phyloP scores from a whole-genome alignment of 495 filamentous ascomycete species.

The Acidiella bohemica region DNA sequence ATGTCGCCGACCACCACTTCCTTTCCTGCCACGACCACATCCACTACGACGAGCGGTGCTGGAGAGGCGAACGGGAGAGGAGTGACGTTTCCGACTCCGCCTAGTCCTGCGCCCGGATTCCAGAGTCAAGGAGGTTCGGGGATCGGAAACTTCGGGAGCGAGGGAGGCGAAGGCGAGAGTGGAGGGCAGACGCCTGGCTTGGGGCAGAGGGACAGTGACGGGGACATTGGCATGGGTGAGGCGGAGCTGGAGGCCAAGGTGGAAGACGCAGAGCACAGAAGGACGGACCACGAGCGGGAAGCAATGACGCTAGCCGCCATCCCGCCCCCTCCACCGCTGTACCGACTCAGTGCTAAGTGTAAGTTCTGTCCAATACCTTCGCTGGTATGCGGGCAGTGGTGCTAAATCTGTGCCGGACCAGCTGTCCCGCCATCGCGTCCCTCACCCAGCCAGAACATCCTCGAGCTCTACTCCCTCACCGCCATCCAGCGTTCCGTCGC shows the following conservation, averaged over 20 bases:
- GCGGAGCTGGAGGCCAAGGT: slow-evolving; percentile 2
- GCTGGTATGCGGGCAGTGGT: no score
- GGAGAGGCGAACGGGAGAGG: slow-evolving; percentile 6
- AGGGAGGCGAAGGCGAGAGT: slow-evolving; percentile 4
- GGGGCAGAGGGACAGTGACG: slow-evolving; percentile 25
- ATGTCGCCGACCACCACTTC: no score
- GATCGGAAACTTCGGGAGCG: slow-evolving; percentile 8
- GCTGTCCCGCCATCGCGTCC: slow-evolving; percentile 34
- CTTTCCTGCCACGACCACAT: no score
- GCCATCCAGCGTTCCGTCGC: slow-evolving; percentile 50
- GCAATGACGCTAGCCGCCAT: not conserved
- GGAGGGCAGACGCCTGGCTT: slow-evolving; percentile 4
- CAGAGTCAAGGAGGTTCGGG: slow-evolving; percentile 6
- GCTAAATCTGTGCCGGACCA: no score
- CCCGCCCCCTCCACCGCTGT: slow-evolving; percentile 22
- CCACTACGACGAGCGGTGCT: no score
- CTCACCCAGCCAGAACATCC: slow-evolving; percentile 48
- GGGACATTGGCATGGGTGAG: slow-evolving; percentile 28
- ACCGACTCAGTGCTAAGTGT: slow-evolving; percentile 28
- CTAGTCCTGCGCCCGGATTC: slow-evolving; percentile 27
- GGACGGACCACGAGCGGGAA: slow-evolving; percentile 32
- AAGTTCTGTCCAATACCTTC: slow-evolving; percentile 26
- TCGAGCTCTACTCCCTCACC: slow-evolving; percentile 48
- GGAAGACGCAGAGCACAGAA: slow-evolving; percentile 20
- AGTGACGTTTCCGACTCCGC: slow-evolving; percentile 32